Conservation (phyloP, 176 grass and related monocot species). For the Juncus effusus region DNA sequence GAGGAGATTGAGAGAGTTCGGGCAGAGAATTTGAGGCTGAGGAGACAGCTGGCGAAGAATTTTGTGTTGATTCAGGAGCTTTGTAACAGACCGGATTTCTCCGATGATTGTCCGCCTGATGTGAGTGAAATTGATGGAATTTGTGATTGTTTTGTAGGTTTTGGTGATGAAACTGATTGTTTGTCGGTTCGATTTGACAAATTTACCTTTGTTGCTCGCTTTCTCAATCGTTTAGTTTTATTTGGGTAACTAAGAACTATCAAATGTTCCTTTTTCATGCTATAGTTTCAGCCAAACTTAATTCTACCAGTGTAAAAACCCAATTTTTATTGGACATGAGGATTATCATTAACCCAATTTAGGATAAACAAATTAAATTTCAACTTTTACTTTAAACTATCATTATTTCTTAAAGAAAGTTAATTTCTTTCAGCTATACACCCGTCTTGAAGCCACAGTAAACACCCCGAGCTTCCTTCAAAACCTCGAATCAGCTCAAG, state of each 20-base stretch:
- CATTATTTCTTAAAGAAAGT: too few species aligned
- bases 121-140: slow-evolving; percentile 27
- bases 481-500: slow-evolving; percentile 56
- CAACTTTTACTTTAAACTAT: too few species aligned
- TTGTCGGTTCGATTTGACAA: background rate
- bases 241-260: too few species aligned
- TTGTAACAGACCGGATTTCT: slow-evolving; percentile 47
- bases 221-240: background rate
- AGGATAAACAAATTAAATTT: too few species aligned
- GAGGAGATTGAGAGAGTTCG: slow-evolving; percentile 48
- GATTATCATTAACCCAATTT: too few species aligned
- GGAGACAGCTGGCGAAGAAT: slow-evolving; percentile 60
- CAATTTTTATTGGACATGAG: too few species aligned
- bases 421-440: slow-evolving; percentile 48
- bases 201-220: background rate
- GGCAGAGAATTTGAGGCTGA: slow-evolving; percentile 58
- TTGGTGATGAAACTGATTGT: background rate
- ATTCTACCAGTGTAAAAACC: too few species aligned
- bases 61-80: slow-evolving; percentile 59
- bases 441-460: slow-evolving; percentile 49
- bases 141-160: background rate
- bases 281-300: too few species aligned
- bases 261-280: too few species aligned
- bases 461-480: slow-evolving; percentile 62
- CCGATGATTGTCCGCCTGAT: slow-evolving; percentile 71